Conservation (phyloP, 805 yeast species). For the Candida cerambycidarum region DNA sequence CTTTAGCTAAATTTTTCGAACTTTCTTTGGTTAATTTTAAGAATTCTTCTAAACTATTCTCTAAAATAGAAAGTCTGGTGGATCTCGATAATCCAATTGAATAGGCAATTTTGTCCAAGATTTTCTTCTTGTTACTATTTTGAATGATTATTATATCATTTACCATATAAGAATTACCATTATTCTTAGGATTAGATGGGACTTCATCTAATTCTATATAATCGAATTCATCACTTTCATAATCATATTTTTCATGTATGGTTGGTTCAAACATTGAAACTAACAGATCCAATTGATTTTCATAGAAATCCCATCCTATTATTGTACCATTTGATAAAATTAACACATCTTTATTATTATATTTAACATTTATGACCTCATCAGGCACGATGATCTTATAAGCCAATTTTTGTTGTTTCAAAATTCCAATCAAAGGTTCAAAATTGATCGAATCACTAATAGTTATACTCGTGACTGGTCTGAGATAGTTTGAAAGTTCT, state of each 20-base stretch:
- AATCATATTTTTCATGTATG: conserved; percentile 37
- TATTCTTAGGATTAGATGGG: conserved; percentile 21
- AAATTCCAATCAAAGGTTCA: conserved; percentile 47
- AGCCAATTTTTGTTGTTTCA: conserved; percentile 19
- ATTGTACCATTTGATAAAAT: conserved; percentile 75
- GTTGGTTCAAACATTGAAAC: conserved; percentile 54
- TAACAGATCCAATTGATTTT: conserved; percentile 47
- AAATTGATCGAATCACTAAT: conserved; percentile 72
- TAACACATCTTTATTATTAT: conserved; percentile 51
- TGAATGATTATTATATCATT: conserved; percentile 74
- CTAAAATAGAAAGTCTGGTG: conserved; percentile 80
- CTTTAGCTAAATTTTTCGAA: conserved; percentile 66
- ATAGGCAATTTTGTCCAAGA: conserved; percentile 83
- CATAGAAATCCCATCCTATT: conserved; percentile 80
- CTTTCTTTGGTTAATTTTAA: conserved; percentile 61
- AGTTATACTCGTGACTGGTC: conserved; percentile 67
- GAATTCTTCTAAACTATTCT: conserved; percentile 67
- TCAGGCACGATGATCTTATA: conserved; percentile 50
- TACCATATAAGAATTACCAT: conserved; percentile 44
- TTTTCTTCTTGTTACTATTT: conserved; percentile 41
- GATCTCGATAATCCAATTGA: conserved; percentile 86
- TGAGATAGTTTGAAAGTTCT: conserved; percentile 12
- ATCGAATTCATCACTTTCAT: conserved; percentile 88
- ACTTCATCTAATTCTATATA: conserved; percentile 49
- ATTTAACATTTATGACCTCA: conserved; percentile 62